Percentiles rank a stretch among this genome's conserved stretches.
phyloP scores from a whole-genome alignment of 176 grass and related monocot genomes.

The Tillandsia leiboldiana region DNA sequence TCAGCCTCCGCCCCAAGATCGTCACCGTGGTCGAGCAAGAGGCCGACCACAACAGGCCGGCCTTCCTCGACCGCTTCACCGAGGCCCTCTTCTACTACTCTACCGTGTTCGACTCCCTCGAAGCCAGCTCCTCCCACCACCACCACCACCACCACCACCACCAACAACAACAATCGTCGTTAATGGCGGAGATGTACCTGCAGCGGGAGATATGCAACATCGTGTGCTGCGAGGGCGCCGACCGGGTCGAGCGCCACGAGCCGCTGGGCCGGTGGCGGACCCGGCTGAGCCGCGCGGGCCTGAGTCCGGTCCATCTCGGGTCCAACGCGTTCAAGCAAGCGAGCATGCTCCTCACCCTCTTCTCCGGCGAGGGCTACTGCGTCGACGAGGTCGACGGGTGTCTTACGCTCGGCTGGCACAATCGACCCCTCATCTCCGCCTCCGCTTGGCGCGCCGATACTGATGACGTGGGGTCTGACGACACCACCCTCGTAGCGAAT shows the following conservation, averaged over 20 bases:
- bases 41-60: conserved; percentile 79
- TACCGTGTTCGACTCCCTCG: conserved; percentile 80
- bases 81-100: conserved; percentile 97
- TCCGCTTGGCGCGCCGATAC: conserved; percentile 59
- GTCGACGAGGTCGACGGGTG: conserved; percentile 77
- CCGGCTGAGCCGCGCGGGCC: conserved; percentile 34
- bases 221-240: conserved; percentile 54
- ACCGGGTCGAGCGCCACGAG: conserved; percentile 85
- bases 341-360: conserved; percentile 79
- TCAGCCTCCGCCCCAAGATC: conserved; percentile 46
- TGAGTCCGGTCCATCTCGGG: conserved; percentile 58
- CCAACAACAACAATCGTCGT: conserved; percentile 27
- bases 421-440: conserved; percentile 66
- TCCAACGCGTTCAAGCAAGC: conserved; percentile 78
- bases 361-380: conserved; percentile 81
- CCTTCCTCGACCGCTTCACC: conserved; percentile 83
- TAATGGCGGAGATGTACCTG: conserved; percentile 56
- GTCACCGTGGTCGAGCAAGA: conserved; percentile 86
- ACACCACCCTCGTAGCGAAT: not conserved
- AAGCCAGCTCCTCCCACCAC: conserved; percentile 28
- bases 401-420: conserved; percentile 88
- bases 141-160: conserved; percentile 23
- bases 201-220: conserved; percentile 78
- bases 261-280: conserved; percentile 55
- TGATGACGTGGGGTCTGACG: not conserved